Evolutionary conservation across 2,329 filamentous ascomycete genomes (phyloP), one percentile per base, ranked within the genome.

Genomic region (Chrysoporthe puriensis): DNA sequence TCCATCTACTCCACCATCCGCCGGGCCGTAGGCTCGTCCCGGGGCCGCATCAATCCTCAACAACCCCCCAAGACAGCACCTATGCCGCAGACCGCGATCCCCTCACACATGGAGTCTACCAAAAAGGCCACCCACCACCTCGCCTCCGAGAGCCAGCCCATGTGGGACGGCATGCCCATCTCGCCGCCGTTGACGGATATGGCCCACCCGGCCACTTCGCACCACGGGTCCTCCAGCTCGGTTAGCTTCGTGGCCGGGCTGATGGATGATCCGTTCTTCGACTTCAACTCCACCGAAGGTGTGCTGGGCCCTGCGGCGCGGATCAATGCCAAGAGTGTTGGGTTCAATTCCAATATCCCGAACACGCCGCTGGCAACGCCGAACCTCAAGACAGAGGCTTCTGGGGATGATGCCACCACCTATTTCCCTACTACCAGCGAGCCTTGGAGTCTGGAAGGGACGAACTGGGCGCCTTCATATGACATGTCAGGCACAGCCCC

Each of bases 311-410:
- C 69, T 40, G 21, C 67, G 63, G 48, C 58, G n/a, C 62, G 60
- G 36, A 64, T 69, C 26, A 61, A 62, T 16, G 57, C 54, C 13
- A 69, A 64, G 61, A 63, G 60, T 11, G 59, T 32, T 21, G 32
- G 21, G 4, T 58, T 70, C 34, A 69, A 71, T 44, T 57, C 64
- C 46, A 64, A 57, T 60, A 75, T 74, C 50, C 74, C 78, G 57
- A 74, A 77, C 64, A 79, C 80, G 44, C 79, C 80, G 16, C 73
- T 79, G 58, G 77, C 77, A 68, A 82, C 81, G 1, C 80, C 80
- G 11, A 73, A 75, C 9, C 70, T 80, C 54, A 70, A 72, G 62
- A 62, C 66, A 18, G 70, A 73, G n/a, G 69, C 64, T 21, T 67
- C 67, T 57, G 62, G 57, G 16, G 68, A 71, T 67, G 63, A 71